Conservation (phyloP, 352 stramenopile genomes). For the Phytophthora colocasiae region DNA sequence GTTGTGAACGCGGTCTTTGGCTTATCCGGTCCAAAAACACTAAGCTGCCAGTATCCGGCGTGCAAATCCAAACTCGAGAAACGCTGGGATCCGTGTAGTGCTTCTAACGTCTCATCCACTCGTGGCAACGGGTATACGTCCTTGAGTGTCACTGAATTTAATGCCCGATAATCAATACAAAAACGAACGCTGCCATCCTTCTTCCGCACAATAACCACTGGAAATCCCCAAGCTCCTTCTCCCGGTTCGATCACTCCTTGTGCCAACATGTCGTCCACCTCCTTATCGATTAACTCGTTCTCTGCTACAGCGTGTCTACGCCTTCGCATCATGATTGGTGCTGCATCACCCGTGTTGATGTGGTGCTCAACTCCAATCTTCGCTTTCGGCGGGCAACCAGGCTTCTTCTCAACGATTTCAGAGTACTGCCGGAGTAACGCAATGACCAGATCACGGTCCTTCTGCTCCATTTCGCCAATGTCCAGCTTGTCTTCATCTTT, state of each 20-base stretch:
- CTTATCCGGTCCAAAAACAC: conserved; percentile 7
- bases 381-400: conserved; percentile 1
- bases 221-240: conserved; percentile 29
- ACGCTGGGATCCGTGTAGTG: too few species aligned
- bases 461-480: conserved; percentile 6
- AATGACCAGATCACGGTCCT: background rate
- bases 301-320: conserved; percentile 8
- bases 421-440: background rate
- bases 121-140: conserved; percentile 11
- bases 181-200: conserved; percentile 22
- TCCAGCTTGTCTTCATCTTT: conserved; percentile 2
- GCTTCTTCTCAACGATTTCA: conserved; percentile 1
- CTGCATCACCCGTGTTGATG: conserved; percentile 24
- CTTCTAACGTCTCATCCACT: too few species aligned
- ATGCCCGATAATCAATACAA: conserved; percentile 30
- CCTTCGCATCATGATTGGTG: conserved; percentile 18
- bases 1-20: conserved; percentile 30
- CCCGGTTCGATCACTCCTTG: conserved; percentile 22
- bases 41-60: too few species aligned
- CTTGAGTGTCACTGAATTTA: conserved; percentile 18
- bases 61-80: too few species aligned
- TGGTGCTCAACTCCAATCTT: conserved; percentile 11
- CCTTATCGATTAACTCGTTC: conserved; percentile 17
- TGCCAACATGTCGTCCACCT: conserved; percentile 25
- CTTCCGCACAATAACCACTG: conserved; percentile 19